Base-by-base conservation (phyloP, 345 rosid genomes). In the Noccaea caerulescens region DNA sequence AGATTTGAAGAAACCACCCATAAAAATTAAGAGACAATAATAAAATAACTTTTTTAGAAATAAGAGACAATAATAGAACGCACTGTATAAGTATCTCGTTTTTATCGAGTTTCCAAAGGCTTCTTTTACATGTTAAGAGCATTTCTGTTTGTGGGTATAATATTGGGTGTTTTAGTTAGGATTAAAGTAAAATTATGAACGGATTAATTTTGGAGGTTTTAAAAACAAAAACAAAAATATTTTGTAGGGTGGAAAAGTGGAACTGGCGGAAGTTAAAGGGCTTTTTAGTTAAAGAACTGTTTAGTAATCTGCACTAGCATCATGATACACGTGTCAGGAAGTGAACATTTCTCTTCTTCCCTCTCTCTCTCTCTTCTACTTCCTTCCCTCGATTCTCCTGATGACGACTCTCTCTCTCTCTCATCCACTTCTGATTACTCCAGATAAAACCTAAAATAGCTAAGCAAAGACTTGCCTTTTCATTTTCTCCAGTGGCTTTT, bases 351-450 rank as follows among this genome's bases (percentile, higher is more conserved):
- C 32, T 18, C 5, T 42, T 14, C 53, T 18, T 27, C 3, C 6
- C 9, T 12, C 13, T 16, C 36, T 25, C 56, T 4, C 12, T 7
- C 69, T 9, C 46, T 36, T 37, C 50, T 11, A 27, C 30, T 27
- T 43, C 5, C 10, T 56, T 44, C 11, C 3, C 3, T 58, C 75
- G 75, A 60, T 50, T 51, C 72, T 68, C 55, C 64, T 69, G 73
- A n/a, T n/a, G 65, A 58, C 59, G 10, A 70, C 10, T 69, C 58
- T 36, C 23, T 20, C 23, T 20, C 47, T 46, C 45, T 58, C 58
- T 36, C 58, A 46, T 27, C 59, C 67, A 59, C 67, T 70, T 51
- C 43, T 51, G 52, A 57, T 39, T 45, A 1, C 36, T 56, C 23
- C 64, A 54, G 41, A 54, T 63, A 62, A 41, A 72, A 72, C 66